phyloP scores from a whole-genome alignment of 441 rosid species.

The Adansonia gregorii region DNA sequence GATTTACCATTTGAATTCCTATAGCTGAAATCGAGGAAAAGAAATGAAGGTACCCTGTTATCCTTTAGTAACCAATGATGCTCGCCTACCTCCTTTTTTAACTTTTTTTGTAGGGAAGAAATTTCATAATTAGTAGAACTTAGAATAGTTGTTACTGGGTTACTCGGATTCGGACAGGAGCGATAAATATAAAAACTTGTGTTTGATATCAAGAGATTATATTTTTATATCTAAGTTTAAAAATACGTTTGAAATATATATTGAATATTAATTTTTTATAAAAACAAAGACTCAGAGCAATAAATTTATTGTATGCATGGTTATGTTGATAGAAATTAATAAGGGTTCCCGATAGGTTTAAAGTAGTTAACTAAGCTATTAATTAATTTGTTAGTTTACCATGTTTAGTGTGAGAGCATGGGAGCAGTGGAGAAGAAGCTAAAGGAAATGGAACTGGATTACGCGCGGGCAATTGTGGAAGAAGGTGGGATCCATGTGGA shows the following conservation, averaged over 20 bases:
- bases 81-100: neutral
- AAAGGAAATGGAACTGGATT: conserved; percentile 60
- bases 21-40: neutral
- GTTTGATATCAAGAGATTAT: too few species aligned
- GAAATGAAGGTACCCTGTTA: neutral
- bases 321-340: neutral
- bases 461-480: conserved; percentile 63
- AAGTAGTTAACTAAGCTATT: neutral
- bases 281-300: too few species aligned
- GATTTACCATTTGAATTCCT: neutral
- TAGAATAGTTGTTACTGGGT: neutral
- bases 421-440: conserved; percentile 80
- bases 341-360: neutral
- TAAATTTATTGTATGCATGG: neutral
- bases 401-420: conserved; percentile 75
- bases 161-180: too few species aligned
- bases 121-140: neutral
- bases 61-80: neutral
- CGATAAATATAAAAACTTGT: too few species aligned
- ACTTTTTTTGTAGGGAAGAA: neutral
- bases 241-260: too few species aligned
- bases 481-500: conserved; percentile 88
- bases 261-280: too few species aligned
- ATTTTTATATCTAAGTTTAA: too few species aligned
- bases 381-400: neutral